phyloP scores from a whole-genome alignment of 768 basidiomycete species.

The Cantharellus cinnabarinus region DNA sequence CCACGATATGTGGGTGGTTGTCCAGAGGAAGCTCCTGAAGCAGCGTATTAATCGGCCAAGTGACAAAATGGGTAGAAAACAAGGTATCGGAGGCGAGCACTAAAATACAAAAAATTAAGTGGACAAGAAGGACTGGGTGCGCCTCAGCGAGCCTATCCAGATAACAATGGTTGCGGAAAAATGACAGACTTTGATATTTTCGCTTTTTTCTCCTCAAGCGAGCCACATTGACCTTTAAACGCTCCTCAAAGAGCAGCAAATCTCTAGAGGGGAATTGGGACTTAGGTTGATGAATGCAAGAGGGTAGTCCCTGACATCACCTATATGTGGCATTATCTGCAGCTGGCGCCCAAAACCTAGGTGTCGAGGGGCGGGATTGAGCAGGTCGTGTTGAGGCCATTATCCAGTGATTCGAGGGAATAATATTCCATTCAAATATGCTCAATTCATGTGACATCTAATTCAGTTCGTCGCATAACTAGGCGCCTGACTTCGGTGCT shows the following conservation, averaged over 20 bases:
- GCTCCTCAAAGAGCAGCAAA: conserved; percentile 80
- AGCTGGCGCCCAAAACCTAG: neutral
- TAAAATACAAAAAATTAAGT: conserved; percentile 43
- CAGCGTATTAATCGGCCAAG: conserved; percentile 5
- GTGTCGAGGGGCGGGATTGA: neutral
- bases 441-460: too few relatives aligned
- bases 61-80: conserved; percentile 44
- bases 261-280: conserved; percentile 25
- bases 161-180: neutral
- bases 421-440: too few relatives aligned
- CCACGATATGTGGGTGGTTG: neutral
- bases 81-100: conserved; percentile 62
- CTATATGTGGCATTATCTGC: neutral
- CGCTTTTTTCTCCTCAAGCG: conserved; percentile 57
- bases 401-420: too few relatives aligned
- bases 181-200: conserved; percentile 54
- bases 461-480: too few relatives aligned
- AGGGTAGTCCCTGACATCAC: neutral
- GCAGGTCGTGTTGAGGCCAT: neutral
- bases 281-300: neutral
- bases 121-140: conserved; percentile 46
- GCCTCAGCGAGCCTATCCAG: neutral
- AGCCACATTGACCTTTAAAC: conserved; percentile 87
- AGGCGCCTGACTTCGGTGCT: too few relatives aligned
- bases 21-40: conserved; percentile 6